A percentile compares a stretch with the other conserved stretches of the same genome.
Conservation (phyloP, 371 early-diverging fungal genomes). For the Rhizomucor pusillus region DNA sequence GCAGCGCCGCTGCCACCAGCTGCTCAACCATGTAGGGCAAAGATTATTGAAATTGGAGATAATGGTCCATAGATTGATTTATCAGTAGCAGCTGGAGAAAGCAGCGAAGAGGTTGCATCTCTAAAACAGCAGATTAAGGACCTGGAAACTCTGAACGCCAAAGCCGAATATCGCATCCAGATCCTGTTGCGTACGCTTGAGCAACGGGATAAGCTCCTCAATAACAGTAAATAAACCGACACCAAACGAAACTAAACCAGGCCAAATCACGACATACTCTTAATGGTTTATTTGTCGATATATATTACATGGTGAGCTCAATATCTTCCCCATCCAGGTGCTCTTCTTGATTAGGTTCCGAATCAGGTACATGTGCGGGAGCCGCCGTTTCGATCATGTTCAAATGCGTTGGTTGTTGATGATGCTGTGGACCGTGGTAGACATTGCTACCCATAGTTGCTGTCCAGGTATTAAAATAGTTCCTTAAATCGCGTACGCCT, state of each 20-base stretch:
- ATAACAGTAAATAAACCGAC: not conserved
- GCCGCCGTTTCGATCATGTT: not conserved
- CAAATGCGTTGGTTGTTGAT: not conserved
- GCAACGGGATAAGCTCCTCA: conserved; percentile 19
- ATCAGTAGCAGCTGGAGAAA: too few relatives aligned
- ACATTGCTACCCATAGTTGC: not conserved
- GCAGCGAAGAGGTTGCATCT: conserved; percentile 10
- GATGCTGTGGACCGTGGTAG: not conserved
- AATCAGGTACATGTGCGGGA: not conserved
- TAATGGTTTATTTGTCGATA: too few relatives aligned
- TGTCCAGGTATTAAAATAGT: conserved; percentile 32
- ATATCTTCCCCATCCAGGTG: too few relatives aligned
- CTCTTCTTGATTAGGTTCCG: too few relatives aligned
- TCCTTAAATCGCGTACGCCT: conserved; percentile 52
- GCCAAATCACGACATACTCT: too few relatives aligned
- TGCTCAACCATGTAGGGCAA: conserved; percentile 8
- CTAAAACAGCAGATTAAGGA: conserved; percentile 21
- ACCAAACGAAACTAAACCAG: not conserved
- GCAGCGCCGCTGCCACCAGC: too few relatives aligned
- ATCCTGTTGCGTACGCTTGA: conserved; percentile 34
- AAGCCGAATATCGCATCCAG: conserved; percentile 41
- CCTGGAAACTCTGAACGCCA: conserved; percentile 28
- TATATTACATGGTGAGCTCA: too few relatives aligned
- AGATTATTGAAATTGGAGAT: too few relatives aligned
- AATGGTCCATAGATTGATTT: too few relatives aligned